Evolutionary conservation across 495 filamentous ascomycete genomes (phyloP).

Genomic region (Astrothelium subdiscretum): DNA sequence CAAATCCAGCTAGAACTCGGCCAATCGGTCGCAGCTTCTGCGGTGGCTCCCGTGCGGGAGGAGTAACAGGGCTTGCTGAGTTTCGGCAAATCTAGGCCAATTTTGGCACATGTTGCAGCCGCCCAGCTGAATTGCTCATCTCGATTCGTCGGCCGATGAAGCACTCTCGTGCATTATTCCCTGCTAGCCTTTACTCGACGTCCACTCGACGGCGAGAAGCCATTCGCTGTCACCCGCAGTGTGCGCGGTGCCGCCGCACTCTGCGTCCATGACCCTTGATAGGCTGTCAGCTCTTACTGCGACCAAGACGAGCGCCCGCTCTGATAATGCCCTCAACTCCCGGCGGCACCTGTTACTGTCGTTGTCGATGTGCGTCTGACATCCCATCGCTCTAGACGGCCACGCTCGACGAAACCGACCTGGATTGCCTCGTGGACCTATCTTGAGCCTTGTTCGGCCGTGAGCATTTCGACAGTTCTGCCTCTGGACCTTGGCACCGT

Average conservation of each 20-base stretch:
- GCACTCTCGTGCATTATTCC: background rate
- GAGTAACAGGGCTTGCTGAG: background rate
- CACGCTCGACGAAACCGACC: background rate
- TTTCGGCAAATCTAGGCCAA: background rate
- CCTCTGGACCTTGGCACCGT: background rate
- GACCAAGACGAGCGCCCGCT: background rate
- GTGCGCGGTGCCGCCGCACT: background rate
- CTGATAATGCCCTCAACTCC: background rate
- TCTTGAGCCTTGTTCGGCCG: background rate
- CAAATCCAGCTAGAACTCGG: too few relatives aligned
- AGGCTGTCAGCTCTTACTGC: background rate
- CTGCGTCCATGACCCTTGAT: background rate
- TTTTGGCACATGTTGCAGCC: background rate
- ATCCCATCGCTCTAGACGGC: background rate
- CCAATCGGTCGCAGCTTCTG: background rate
- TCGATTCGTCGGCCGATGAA: background rate
- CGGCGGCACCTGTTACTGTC: background rate
- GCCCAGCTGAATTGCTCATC: background rate
- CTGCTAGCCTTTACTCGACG: background rate
- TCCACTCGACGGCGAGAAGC: background rate
- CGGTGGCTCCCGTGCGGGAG: background rate
- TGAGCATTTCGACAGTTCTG: background rate
- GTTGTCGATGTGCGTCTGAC: background rate
- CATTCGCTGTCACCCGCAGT: background rate
- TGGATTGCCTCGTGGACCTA: background rate